Evolutionary conservation across 1,284 basidiomycete genomes (phyloP).

Genomic region (Trametes versicolor): DNA sequence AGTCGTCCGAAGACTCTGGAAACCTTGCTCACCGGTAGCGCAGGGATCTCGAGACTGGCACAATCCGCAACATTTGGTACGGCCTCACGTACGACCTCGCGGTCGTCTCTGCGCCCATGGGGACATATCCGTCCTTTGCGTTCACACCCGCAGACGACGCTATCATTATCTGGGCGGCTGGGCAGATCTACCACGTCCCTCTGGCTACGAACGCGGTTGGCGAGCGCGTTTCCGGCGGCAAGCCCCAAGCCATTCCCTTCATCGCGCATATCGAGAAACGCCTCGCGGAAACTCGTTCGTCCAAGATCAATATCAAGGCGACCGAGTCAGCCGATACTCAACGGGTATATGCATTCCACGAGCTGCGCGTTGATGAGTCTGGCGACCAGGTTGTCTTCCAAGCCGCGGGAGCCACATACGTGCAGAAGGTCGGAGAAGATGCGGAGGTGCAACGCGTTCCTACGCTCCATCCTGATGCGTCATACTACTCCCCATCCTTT

Average conservation of each 20-base stretch:
- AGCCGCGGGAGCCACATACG: conserved; percentile 61
- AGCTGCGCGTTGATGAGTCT: conserved; percentile 61
- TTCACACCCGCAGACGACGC: conserved; percentile 70
- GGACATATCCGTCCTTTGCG: conserved; percentile 78
- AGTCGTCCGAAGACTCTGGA: conserved; percentile 32
- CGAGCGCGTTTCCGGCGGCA: conserved; percentile 56
- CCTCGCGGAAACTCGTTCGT: conserved; percentile 65
- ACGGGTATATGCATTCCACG: conserved; percentile 66
- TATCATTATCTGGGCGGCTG: conserved; percentile 77
- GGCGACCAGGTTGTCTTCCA: conserved; percentile 65
- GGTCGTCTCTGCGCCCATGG: conserved; percentile 74
- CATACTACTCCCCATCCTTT: conserved; percentile 77
- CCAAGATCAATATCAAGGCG: conserved; percentile 56
- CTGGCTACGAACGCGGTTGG: conserved; percentile 57
- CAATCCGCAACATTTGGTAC: conserved; percentile 71
- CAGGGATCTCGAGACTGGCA: conserved; percentile 74
- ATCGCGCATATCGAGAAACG: conserved; percentile 68
- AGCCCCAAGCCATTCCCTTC: conserved; percentile 64
- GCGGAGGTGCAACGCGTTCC: conserved; percentile 53
- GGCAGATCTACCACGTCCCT: conserved; percentile 71
- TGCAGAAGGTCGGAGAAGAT: conserved; percentile 51
- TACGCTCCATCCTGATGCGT: conserved; percentile 52
- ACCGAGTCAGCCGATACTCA: conserved; percentile 65
- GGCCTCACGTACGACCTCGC: conserved; percentile 73
- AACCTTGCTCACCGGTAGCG: conserved; percentile 2